Base-by-base conservation (phyloP, 1,284 basidiomycete species). In the Ganoderma leucocontextum region DNA sequence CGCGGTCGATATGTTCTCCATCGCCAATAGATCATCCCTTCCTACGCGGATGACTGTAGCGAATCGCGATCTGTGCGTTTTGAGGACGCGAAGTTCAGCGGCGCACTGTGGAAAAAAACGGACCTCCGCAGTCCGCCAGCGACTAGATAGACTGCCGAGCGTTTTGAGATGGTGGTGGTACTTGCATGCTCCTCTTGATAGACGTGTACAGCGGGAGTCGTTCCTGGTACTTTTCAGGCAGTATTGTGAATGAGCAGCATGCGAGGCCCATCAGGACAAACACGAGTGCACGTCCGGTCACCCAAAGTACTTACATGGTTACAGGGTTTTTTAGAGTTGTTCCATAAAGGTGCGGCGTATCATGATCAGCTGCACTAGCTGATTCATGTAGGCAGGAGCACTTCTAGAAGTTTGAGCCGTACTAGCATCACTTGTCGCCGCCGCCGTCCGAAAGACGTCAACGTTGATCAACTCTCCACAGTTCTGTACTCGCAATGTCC, bases 71-170 rank as follows among this genome's bases (percentile, higher is more conserved):
- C 39, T 13, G 39, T 13, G 39, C 29, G 29, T 29, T 29, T 29
- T 29, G 29, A 29, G 29, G 29, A 29, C 2, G 29, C 29, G 47
- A 49, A 49, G 47, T 22, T 22, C 47, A 10, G 47, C 25, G 47
- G 47, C 22, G 47, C 47, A 49, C 47, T 49, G 47, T 49, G 47
- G 47, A 49, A 49, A 49, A 49, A 49, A 22, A 49, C 44, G 10
- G 29, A 49, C 47, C 10, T 49, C 47, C 47, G 47, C 47, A 49
- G 47, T 49, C 10, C 22, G n/a, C 47, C 22, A 49, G 47, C 47
- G 47, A 49, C 47, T 49, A 49, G 47, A 49, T 49, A 49, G 44
- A 10, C 9, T 5, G 17, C 4, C 22, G n/a, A 10, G 47, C n/a
- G 22, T 25, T 25, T 4, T 49, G 22, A 25, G n/a, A 12, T 12